A percentile compares a stretch with the other conserved stretches of the same genome.
Conservation (phyloP, 108 stramenopile genomes). For the Skeletonema menzelii region DNA sequence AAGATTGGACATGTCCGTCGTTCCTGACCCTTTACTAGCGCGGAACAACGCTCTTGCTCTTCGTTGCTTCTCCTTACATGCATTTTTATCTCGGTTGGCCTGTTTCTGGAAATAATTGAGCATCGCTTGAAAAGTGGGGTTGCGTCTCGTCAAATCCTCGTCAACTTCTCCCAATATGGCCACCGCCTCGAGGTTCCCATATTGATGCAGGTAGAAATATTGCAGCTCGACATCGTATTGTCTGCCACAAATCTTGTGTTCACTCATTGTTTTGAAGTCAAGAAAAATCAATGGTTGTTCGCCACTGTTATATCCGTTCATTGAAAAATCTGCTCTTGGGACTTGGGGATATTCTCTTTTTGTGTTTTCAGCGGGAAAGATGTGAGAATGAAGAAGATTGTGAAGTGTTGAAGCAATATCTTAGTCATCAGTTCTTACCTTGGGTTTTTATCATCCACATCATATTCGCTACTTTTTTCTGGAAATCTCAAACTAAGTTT, state of each 20-base stretch:
- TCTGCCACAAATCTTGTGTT: slow-evolving; percentile 63
- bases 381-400: no score
- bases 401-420: no score
- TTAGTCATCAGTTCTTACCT: no score
- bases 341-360: slow-evolving; percentile 2
- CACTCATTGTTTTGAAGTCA: slow-evolving; percentile 64
- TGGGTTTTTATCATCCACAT: no score
- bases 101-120: slow-evolving; percentile 39
- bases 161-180: slow-evolving; percentile 36
- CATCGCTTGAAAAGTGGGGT: slow-evolving; percentile 32
- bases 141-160: neutral
- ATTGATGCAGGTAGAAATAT: slow-evolving; percentile 24
- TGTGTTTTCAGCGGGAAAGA: neutral
- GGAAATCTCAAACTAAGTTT: slow-evolving; percentile 25
- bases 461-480: slow-evolving; percentile 8
- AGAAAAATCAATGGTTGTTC: slow-evolving; percentile 43
- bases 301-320: slow-evolving; percentile 32
- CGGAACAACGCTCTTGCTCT: slow-evolving; percentile 28
- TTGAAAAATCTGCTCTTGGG: slow-evolving; percentile 33
- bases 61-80: slow-evolving; percentile 19
- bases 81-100: slow-evolving; percentile 20
- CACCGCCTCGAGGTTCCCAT: slow-evolving; percentile 30
- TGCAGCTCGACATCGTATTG: slow-evolving; percentile 74
- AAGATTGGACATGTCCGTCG: neutral
- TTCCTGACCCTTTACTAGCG: neutral